A percentile compares a stretch with the other conserved stretches of the same genome.
These are phyloP conservation scores for Podospora sp. DNA, from an alignment of 495 filamentous ascomycete genomes.

Conservation along the genomic window DNA sequence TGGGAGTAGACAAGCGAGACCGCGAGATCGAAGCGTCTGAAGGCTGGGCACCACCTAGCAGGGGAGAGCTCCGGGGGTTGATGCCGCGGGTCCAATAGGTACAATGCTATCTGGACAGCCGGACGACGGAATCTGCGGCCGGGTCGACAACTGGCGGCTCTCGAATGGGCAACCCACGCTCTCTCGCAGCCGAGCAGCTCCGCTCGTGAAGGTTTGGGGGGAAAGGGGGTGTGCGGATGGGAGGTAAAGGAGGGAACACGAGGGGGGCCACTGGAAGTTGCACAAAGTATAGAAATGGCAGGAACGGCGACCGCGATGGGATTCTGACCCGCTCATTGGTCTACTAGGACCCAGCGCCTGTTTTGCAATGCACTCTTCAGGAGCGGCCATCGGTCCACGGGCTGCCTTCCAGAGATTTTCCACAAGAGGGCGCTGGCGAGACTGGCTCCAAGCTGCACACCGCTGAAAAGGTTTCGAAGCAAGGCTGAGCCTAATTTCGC, in stretches of 20 bases:
- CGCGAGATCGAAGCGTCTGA: conserved; percentile 8
- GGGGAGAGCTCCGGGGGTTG: conserved; percentile 15
- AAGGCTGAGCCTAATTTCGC: conserved; percentile 38
- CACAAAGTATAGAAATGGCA: conserved; percentile 13
- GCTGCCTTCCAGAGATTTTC: not conserved
- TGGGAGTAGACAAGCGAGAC: not conserved
- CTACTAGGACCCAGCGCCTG: conserved; percentile 26
- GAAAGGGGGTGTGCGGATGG: conserved; percentile 3
- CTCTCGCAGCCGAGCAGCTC: not conserved
- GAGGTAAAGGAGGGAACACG: conserved; percentile 16
- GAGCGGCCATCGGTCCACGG: conserved; percentile 14
- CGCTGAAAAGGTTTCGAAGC: conserved; percentile 24
- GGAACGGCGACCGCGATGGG: conserved; percentile 11
- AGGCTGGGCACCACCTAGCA: conserved; percentile 1
- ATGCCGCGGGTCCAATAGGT: conserved; percentile 16
- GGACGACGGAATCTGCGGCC: conserved; percentile 16
- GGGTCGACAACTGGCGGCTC: conserved; percentile 16
- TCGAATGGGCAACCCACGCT: conserved; percentile 2
- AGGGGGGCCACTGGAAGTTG: conserved; percentile 13
- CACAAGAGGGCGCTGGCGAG: conserved; percentile 9
- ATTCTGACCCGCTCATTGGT: conserved; percentile 28
- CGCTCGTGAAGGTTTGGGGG: not conserved
- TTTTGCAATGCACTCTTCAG: conserved; percentile 35
- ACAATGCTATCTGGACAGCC: conserved; percentile 15
- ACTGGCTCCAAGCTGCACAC: conserved; percentile 11